Conservation (phyloP, 371 early-diverging fungal species). For the Choanephora cucurbitarum region DNA sequence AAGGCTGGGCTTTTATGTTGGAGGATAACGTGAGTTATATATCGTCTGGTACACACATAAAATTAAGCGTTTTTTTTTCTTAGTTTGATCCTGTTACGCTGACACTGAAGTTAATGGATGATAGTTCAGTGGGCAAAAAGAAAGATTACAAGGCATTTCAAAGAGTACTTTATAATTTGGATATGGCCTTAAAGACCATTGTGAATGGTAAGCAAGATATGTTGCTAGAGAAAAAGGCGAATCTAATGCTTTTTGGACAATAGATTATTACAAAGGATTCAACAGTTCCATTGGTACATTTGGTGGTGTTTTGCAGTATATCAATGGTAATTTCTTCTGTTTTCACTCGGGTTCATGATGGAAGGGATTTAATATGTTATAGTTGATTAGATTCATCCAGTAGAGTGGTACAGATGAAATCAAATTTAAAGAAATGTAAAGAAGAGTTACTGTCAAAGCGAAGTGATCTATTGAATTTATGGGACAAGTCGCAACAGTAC, state of each 20-base stretch:
- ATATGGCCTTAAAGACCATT: conserved; percentile 82
- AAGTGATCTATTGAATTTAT: conserved; percentile 76
- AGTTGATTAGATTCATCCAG: conserved; percentile 64
- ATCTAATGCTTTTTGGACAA: background rate
- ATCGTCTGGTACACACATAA: no score
- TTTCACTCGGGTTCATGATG: no score
- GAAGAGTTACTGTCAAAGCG: conserved; percentile 70
- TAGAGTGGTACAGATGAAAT: conserved; percentile 68
- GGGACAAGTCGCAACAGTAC: conserved; percentile 79
- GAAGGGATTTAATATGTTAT: no score
- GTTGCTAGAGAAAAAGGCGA: no score
- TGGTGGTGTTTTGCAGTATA: conserved; percentile 85
- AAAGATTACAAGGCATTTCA: conserved; percentile 78
- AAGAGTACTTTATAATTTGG: conserved; percentile 69
- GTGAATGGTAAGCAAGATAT: conserved; percentile 82
- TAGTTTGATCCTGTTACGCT: conserved; percentile 91
- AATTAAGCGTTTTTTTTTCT: no score
- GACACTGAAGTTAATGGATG: conserved; percentile 86
- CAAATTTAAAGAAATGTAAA: conserved; percentile 67
- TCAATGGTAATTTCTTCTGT: conserved; percentile 79
- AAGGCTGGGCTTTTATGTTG: conserved; percentile 71
- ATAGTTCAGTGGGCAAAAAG: conserved; percentile 74
- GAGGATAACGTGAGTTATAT: background rate
- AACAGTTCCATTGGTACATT: conserved; percentile 92
- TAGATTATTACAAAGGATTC: conserved; percentile 92